phyloP scores from a whole-genome alignment of 176 grass and related monocot species.

The Cenchrus americanus region DNA sequence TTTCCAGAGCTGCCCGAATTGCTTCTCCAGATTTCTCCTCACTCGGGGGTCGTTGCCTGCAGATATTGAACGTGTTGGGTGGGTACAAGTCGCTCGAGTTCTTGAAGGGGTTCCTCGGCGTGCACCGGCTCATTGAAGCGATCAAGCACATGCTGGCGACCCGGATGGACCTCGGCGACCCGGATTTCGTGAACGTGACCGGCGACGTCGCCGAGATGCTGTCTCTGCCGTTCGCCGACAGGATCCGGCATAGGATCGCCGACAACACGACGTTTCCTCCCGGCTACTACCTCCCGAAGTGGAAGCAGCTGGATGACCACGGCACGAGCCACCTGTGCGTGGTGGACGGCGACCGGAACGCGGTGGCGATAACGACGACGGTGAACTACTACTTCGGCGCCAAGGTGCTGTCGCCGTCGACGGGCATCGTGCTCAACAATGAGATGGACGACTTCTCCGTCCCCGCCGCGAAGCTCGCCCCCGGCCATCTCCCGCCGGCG shows the following conservation, averaged over 20 bases:
- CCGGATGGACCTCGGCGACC: conserved; percentile 85
- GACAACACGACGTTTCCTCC: conserved; percentile 83
- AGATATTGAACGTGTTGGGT: conserved; percentile 74
- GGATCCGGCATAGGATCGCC: conserved; percentile 53
- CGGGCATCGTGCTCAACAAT: conserved; percentile 87
- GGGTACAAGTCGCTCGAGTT: conserved; percentile 70
- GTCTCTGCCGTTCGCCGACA: conserved; percentile 60
- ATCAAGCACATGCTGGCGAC: conserved; percentile 78
- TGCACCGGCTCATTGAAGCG: conserved; percentile 78
- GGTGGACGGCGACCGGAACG: conserved; percentile 83
- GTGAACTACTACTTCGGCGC: conserved; percentile 77
- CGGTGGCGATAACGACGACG: conserved; percentile 79
- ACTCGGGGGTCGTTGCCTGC: too few species aligned
- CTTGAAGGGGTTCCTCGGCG: conserved; percentile 60
- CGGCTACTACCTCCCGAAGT: conserved; percentile 79
- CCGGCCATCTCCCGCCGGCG: conserved; percentile 73
- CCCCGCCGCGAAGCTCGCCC: conserved; percentile 52
- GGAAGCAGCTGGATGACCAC: conserved; percentile 71
- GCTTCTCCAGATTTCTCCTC: not conserved
- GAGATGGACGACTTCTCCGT: conserved; percentile 97
- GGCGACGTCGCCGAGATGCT: conserved; percentile 66
- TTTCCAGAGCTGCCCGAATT: not conserved
- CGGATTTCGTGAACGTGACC: conserved; percentile 62
- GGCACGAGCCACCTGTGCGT: conserved; percentile 87
- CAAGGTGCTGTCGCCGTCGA: conserved; percentile 71